Conservation (phyloP, 768 basidiomycete species). For the Erythrobasidium yunnanense region DNA sequence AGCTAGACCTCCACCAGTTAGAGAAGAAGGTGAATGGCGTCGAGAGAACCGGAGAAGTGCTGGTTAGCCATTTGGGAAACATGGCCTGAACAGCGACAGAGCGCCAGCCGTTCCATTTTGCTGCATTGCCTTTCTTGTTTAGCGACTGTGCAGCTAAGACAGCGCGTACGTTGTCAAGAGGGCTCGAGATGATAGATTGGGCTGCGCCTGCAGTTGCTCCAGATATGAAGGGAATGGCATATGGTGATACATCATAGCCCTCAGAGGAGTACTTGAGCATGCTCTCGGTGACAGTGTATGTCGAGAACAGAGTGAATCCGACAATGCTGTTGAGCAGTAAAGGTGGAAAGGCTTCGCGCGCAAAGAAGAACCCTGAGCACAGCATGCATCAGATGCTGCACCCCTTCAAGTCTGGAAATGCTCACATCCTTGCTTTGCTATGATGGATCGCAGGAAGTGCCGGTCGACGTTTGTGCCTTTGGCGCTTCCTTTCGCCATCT, state of each 20-base stretch:
- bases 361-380: constrained; percentile 12
- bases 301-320: constrained; percentile 34
- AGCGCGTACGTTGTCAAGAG: constrained; percentile 36
- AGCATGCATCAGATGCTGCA: background rate
- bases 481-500: background rate
- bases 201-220: constrained; percentile 34
- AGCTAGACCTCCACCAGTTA: constrained; percentile 30
- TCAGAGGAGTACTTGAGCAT: constrained; percentile 9
- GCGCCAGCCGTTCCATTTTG: constrained; percentile 20
- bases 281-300: constrained; percentile 29
- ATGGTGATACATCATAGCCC: background rate
- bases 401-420: background rate
- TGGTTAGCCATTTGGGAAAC: background rate
- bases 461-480: background rate
- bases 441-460: background rate
- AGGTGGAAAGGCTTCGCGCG: constrained; percentile 27
- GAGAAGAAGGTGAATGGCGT: background rate
- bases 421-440: constrained; percentile 25
- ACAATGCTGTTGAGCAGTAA: constrained; percentile 33
- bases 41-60: background rate
- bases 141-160: constrained; percentile 27
- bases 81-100: background rate
- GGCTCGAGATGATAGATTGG: constrained; percentile 35
- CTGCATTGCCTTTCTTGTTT: background rate
- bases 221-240: constrained; percentile 33